These are phyloP conservation scores for Ogataea parapolymorpha DNA, from an alignment of 805 yeast genomes.

Conservation along the genomic window DNA sequence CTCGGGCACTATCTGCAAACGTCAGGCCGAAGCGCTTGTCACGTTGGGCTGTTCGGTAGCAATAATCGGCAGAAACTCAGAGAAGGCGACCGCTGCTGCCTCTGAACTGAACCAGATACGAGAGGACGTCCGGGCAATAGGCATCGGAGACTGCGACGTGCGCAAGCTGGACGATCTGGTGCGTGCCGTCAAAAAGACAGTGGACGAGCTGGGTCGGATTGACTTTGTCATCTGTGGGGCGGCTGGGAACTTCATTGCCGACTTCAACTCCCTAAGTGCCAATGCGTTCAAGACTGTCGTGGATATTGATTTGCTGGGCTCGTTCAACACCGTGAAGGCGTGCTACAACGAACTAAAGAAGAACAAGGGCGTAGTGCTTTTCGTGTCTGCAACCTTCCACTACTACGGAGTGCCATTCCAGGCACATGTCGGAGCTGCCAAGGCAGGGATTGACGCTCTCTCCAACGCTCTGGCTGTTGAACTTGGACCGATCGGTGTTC, in stretches of 20 bases:
- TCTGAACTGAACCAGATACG: slow-evolving; percentile 57
- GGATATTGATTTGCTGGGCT: slow-evolving; percentile 83
- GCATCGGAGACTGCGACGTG: slow-evolving; percentile 74
- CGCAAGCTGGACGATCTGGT: slow-evolving; percentile 60
- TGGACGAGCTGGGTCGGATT: slow-evolving; percentile 66
- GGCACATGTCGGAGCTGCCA: slow-evolving; percentile 89
- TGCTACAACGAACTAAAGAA: slow-evolving; percentile 59
- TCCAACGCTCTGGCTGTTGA: slow-evolving; percentile 85
- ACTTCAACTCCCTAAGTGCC: slow-evolving; percentile 70
- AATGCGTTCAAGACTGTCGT: slow-evolving; percentile 89
- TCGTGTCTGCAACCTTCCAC: slow-evolving; percentile 88
- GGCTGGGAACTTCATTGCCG: slow-evolving; percentile 88
- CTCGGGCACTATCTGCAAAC: slow-evolving; percentile 92
- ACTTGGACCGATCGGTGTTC: slow-evolving; percentile 83
- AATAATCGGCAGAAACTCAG: slow-evolving; percentile 72
- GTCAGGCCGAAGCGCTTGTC: slow-evolving; percentile 82
- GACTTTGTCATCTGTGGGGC: slow-evolving; percentile 94
- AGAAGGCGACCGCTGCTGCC: slow-evolving; percentile 67
- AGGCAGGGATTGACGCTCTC: slow-evolving; percentile 91
- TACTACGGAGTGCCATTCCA: slow-evolving; percentile 88
- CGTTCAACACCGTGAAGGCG: slow-evolving; percentile 88
- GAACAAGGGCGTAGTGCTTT: slow-evolving; percentile 68
- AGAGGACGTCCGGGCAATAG: slow-evolving; percentile 63
- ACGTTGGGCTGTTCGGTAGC: slow-evolving; percentile 84
- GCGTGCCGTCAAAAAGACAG: slow-evolving; percentile 63